These are phyloP conservation scores for Metschnikowia matae DNA, from an alignment of 805 yeast genomes.

Conservation along the genomic window DNA sequence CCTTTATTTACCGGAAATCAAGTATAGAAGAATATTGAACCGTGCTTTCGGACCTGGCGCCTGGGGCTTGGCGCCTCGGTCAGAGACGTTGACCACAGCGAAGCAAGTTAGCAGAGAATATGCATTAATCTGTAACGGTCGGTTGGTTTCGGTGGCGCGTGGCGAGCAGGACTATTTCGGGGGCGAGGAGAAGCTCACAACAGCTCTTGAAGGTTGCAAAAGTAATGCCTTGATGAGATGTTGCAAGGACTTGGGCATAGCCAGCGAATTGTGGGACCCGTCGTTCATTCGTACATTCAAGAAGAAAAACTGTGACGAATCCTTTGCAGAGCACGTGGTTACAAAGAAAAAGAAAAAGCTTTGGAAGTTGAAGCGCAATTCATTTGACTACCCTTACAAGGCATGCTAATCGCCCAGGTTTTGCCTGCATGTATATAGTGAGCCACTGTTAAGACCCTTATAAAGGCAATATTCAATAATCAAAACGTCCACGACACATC, in stretches of 20 bases:
- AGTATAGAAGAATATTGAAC: slow-evolving; percentile 85
- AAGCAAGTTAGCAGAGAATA: slow-evolving; percentile 83
- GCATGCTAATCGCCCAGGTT: slow-evolving; percentile 8
- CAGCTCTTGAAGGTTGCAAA: slow-evolving; percentile 96
- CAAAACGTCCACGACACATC: neutral
- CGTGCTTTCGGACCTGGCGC: slow-evolving; percentile 97
- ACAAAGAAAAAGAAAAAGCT: slow-evolving; percentile 84
- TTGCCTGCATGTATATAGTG: neutral
- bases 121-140: slow-evolving; percentile 80
- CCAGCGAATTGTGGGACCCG: slow-evolving; percentile 98
- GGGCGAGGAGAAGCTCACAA: slow-evolving; percentile 78
- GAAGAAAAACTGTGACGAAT: slow-evolving; percentile 60
- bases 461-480: neutral
- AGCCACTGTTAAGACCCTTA: neutral
- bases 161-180: slow-evolving; percentile 93
- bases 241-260: slow-evolving; percentile 95
- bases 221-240: slow-evolving; percentile 97
- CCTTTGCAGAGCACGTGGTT: slow-evolving; percentile 77
- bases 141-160: slow-evolving; percentile 85
- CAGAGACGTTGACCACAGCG: slow-evolving; percentile 74
- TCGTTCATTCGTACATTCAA: slow-evolving; percentile 57
- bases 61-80: slow-evolving; percentile 95
- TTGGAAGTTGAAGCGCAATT: slow-evolving; percentile 79
- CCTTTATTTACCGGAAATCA: slow-evolving; percentile 89
- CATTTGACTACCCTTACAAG: slow-evolving; percentile 83